phyloP scores from a whole-genome alignment of 805 yeast species.

The Saccharomycopsis microspora region DNA sequence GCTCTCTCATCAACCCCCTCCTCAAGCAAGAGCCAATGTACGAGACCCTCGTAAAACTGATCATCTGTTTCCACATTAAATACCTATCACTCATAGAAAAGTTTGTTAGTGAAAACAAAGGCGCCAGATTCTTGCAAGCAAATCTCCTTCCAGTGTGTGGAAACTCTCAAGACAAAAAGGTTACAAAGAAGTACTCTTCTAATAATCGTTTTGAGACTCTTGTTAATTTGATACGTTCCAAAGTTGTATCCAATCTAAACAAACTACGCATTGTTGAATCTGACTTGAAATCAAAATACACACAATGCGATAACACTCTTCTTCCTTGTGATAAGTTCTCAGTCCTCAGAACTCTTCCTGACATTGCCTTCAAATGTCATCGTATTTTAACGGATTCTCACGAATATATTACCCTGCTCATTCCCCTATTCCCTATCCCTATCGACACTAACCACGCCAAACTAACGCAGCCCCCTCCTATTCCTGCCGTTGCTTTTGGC shows the following conservation, averaged over 20 bases:
- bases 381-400: slow-evolving; percentile 10
- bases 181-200: slow-evolving; percentile 1
- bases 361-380: slow-evolving; percentile 3
- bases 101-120: slow-evolving; percentile 13
- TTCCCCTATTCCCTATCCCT: slow-evolving; percentile 13
- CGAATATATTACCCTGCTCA: slow-evolving; percentile 9
- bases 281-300: neutral
- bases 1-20: neutral
- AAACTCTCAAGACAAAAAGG: neutral
- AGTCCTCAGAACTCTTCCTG: slow-evolving; percentile 3
- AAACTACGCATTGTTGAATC: slow-evolving; percentile 1
- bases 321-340: slow-evolving; percentile 1
- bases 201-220: slow-evolving; percentile 12
- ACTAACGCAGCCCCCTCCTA: too few relatives aligned
- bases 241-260: slow-evolving; percentile 10
- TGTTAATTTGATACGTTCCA: slow-evolving; percentile 5
- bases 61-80: slow-evolving; percentile 13
- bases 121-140: slow-evolving; percentile 6
- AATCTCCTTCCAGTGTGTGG: slow-evolving; percentile 9
- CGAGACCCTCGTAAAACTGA: slow-evolving; percentile 2
- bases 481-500: too few relatives aligned
- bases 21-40: slow-evolving; percentile 11
- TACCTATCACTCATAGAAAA: slow-evolving; percentile 9
- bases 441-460: neutral
- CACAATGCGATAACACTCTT: slow-evolving; percentile 1